Evolutionary conservation across 768 basidiomycete species (phyloP).

Genomic region (Tephrocybe rancida): DNA sequence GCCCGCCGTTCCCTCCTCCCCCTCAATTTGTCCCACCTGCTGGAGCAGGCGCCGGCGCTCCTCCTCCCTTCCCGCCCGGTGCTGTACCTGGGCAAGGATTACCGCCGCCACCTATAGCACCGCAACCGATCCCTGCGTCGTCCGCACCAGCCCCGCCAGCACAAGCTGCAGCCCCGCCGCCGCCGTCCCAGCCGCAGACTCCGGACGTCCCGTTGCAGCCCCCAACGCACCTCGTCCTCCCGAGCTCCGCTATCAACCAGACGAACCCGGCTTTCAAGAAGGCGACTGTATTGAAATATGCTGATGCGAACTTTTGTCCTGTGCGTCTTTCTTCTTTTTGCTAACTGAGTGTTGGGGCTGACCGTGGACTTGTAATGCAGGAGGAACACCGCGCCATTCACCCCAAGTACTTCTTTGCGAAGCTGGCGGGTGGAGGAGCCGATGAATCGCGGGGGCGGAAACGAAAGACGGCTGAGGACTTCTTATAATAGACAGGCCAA

Average conservation of each 20-base stretch:
- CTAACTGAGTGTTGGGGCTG: not conserved
- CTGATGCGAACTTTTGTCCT: conserved; percentile 78
- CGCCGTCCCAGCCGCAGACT: conserved; percentile 16
- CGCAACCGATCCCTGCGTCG: conserved; percentile 18
- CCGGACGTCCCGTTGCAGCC: conserved; percentile 19
- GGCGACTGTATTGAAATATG: conserved; percentile 69
- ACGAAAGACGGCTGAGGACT: conserved; percentile 85
- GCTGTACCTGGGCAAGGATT: not conserved
- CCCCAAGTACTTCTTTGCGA: conserved; percentile 60
- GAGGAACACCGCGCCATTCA: conserved; percentile 77
- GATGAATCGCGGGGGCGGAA: conserved; percentile 82
- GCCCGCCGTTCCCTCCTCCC: conserved; percentile 30
- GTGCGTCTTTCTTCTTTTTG: conserved; percentile 40
- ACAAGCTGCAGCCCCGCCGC: conserved; percentile 16
- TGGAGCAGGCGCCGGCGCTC: not conserved
- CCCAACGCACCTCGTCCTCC: conserved; percentile 44
- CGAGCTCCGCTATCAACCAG: conserved; percentile 60
- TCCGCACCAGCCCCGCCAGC: conserved; percentile 6
- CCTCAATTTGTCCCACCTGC: conserved; percentile 34
- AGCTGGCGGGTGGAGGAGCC: conserved; percentile 36
- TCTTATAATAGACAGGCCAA: conserved; percentile 46
- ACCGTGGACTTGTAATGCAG: conserved; percentile 34
- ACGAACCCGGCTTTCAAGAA: conserved; percentile 79
- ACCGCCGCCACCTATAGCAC: not conserved
- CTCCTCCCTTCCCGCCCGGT: not conserved